A percentile compares a stretch with the other conserved stretches of the same genome.
phyloP scores from a whole-genome alignment of 176 grass and related monocot genomes.

The Hyparrhenia diplandra region DNA sequence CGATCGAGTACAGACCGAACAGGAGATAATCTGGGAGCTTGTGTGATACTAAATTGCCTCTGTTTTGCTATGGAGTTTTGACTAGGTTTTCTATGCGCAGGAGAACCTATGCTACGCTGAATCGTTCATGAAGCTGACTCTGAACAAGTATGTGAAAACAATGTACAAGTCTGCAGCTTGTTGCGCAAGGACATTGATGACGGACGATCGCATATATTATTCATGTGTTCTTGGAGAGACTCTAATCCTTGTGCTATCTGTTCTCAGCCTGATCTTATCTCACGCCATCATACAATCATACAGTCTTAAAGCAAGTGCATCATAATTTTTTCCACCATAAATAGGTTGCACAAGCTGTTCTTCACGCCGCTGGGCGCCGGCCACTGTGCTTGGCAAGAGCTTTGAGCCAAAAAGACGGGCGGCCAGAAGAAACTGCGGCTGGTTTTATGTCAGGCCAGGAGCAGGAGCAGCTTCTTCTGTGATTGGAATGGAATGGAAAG shows the following conservation, averaged over 20 bases:
- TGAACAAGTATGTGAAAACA: neutral
- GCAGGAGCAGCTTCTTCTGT: slow-evolving; percentile 9
- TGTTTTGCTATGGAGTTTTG: neutral
- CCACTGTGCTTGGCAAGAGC: neutral
- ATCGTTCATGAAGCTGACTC: neutral
- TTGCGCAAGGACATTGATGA: neutral
- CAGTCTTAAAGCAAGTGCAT: neutral
- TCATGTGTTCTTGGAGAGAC: neutral
- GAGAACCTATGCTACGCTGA: neutral
- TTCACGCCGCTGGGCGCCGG: neutral
- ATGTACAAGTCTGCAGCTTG: neutral
- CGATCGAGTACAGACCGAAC: slow-evolving; percentile 17
- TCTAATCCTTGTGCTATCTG: neutral
- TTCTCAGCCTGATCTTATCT: neutral
- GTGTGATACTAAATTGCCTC: slow-evolving; percentile 4
- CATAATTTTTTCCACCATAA: neutral
- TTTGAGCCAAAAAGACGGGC: slow-evolving; percentile 27
- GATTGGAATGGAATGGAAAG: neutral
- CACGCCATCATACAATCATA: neutral
- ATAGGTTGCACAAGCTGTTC: neutral
- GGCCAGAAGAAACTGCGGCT: slow-evolving; percentile 21
- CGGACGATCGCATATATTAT: neutral
- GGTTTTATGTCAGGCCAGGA: slow-evolving; percentile 17
- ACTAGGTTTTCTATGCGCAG: slow-evolving; percentile 14
- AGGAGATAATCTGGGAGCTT: neutral